A percentile compares a stretch with the other conserved stretches of the same genome.
Conservation (phyloP, 2,329 filamentous ascomycete species). For the Penicillium nordicum region DNA sequence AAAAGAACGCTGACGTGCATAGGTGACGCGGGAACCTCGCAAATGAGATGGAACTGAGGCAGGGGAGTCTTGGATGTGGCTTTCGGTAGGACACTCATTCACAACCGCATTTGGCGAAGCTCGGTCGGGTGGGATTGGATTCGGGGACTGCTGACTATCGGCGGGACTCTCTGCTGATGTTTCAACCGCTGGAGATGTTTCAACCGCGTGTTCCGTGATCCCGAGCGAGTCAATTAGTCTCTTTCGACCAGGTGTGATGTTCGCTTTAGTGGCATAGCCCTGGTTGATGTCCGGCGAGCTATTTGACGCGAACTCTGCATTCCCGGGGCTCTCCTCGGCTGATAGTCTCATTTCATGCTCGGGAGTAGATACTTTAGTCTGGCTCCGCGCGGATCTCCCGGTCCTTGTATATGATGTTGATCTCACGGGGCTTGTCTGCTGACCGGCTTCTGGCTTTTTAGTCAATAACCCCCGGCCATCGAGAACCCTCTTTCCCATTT, state of each 20-base stretch:
- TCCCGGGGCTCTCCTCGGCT: not conserved
- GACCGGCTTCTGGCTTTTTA: not conserved
- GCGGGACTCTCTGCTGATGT: conserved; percentile 5
- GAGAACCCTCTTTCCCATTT: not conserved
- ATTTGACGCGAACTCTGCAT: not conserved
- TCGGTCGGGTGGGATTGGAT: conserved; percentile 4
- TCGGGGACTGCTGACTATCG: conserved; percentile 11
- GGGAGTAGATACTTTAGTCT: not conserved
- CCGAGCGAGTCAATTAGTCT: conserved; percentile 37
- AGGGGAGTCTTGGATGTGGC: conserved; percentile 9
- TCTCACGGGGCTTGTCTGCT: not conserved
- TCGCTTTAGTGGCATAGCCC: not conserved
- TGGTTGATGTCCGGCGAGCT: not conserved
- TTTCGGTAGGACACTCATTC: conserved; percentile 4
- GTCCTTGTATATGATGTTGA: not conserved
- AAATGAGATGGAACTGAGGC: conserved; percentile 21
- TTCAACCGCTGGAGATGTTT: conserved; percentile 8
- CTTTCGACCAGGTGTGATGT: conserved; percentile 26
- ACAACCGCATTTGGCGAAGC: conserved; percentile 5
- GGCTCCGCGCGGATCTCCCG: not conserved
- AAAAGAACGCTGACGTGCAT: conserved; percentile 58
- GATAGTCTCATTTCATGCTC: not conserved
- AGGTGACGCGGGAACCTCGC: conserved; percentile 52
- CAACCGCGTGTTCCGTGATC: conserved; percentile 10
- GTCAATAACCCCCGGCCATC: not conserved